Conservation (phyloP, 192 early-diverging fungal genomes). For the Powellomyces hirtus region DNA sequence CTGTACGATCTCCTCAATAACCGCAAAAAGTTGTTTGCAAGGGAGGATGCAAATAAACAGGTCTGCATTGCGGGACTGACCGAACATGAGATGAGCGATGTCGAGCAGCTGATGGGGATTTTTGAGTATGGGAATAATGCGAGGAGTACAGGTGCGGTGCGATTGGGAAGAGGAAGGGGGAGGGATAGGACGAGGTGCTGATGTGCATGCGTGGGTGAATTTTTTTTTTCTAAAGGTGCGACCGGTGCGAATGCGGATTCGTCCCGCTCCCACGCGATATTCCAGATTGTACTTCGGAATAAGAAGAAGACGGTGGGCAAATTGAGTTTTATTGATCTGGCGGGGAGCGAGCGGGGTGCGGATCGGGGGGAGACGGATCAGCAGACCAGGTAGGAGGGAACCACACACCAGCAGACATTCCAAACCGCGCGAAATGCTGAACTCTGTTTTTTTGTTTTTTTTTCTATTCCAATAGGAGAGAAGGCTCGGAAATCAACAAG, state of each 20-base stretch:
- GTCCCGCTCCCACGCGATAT: conserved; percentile 95
- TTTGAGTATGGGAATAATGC: conserved; percentile 90
- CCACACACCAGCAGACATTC: not conserved
- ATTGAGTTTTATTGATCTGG: conserved; percentile 96
- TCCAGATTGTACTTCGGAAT: conserved; percentile 87
- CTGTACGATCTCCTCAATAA: conserved; percentile 91
- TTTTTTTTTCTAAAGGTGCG: conserved; percentile 62
- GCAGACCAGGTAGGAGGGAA: conserved; percentile 72
- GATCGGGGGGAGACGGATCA: conserved; percentile 92
- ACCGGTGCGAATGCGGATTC: conserved; percentile 95
- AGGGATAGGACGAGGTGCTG: too few species aligned
- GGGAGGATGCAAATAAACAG: conserved; percentile 94
- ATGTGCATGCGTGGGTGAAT: too few species aligned
- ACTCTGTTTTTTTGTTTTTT: not conserved
- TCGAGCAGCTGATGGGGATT: conserved; percentile 84
- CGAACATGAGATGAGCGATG: conserved; percentile 84
- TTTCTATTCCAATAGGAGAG: conserved; percentile 65
- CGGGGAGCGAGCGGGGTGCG: conserved; percentile 96
- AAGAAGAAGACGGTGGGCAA: conserved; percentile 67
- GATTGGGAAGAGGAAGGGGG: too few species aligned
- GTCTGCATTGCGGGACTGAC: conserved; percentile 88
- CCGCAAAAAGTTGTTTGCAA: conserved; percentile 87
- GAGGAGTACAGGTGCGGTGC: conserved; percentile 84
- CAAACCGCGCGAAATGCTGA: not conserved
- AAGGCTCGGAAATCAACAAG: conserved; percentile 99